These are phyloP conservation scores for Planoprotostelium fungivorum DNA, from an alignment of 78 protist genomes.

Conservation along the genomic window DNA sequence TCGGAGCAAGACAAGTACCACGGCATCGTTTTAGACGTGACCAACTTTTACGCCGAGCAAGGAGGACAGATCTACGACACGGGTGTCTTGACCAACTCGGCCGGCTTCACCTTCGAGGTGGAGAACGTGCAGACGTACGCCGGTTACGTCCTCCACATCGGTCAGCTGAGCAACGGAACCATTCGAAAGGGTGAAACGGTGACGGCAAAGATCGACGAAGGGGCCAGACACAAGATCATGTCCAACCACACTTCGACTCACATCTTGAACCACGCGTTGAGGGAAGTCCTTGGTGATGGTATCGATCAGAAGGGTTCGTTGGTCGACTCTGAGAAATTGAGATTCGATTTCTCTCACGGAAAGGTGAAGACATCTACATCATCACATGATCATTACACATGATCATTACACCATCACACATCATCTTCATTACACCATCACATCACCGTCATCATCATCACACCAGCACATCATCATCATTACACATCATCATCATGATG, in stretches of 20 bases:
- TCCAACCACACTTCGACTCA: constrained; percentile 96
- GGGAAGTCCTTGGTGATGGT: constrained; percentile 60
- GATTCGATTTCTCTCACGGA: constrained; percentile 88
- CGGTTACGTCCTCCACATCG: constrained; percentile 91
- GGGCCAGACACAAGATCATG: constrained; percentile 68
- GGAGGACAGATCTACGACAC: constrained; percentile 95
- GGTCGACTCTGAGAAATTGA: constrained; percentile 66
- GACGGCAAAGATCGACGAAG: constrained; percentile 56
- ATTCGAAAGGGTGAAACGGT: constrained; percentile 69
- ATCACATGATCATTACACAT: too few relatives aligned
- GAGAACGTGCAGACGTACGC: constrained; percentile 70
- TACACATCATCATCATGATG: neutral
- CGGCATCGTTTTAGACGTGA: constrained; percentile 77
- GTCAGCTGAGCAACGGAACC: constrained; percentile 20
- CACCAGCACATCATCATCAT: too few relatives aligned
- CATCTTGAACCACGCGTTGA: constrained; percentile 87
- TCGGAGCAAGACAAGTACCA: constrained; percentile 5
- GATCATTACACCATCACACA: too few relatives aligned
- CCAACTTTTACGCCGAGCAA: constrained; percentile 90
- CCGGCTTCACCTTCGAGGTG: constrained; percentile 38
- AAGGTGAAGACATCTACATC: constrained; percentile 7
- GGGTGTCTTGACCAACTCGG: constrained; percentile 59
- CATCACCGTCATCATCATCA: too few relatives aligned
- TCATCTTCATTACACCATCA: too few relatives aligned
- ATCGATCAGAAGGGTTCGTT: constrained; percentile 90